These are phyloP conservation scores for Fraxinus sp. DNA, from an alignment of 305 asterid genomes.

Conservation along the genomic window DNA sequence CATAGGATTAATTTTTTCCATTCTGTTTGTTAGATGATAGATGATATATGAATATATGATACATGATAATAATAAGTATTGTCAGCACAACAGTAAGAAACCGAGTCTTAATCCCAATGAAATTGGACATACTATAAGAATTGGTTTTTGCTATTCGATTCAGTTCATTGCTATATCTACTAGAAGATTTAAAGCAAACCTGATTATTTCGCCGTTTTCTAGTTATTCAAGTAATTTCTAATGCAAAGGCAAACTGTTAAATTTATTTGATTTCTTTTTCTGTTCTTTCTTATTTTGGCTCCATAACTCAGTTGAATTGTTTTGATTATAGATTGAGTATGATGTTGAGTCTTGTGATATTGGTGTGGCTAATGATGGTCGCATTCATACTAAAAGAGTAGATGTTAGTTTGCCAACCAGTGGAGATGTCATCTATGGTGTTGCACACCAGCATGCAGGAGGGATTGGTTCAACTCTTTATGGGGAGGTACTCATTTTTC, in stretches of 20 bases:
- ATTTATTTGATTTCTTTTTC: not conserved
- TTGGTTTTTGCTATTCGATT: not conserved
- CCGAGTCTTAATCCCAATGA: not conserved
- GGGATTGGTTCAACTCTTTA: slow-evolving; percentile 44
- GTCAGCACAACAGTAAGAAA: not conserved
- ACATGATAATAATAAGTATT: not conserved
- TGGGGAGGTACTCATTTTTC: slow-evolving; percentile 38
- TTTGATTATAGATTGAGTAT: slow-evolving; percentile 42
- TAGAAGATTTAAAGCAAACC: not conserved
- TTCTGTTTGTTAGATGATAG: not conserved
- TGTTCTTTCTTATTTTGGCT: not conserved
- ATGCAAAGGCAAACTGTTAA: not conserved
- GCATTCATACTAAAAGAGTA: slow-evolving; percentile 31
- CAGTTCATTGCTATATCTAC: not conserved
- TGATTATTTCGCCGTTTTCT: not conserved
- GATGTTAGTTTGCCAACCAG: slow-evolving; percentile 35
- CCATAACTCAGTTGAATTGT: not conserved
- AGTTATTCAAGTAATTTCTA: not conserved
- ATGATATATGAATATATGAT: not conserved
- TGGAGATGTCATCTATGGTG: slow-evolving; percentile 51
- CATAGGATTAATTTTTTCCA: not conserved
- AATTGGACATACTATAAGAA: not conserved
- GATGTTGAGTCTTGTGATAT: slow-evolving; percentile 32
- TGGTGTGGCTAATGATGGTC: slow-evolving; percentile 24
- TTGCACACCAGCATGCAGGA: slow-evolving; percentile 45